phyloP scores from a whole-genome alignment of 768 basidiomycete genomes.

The Lactarius pseudohatsudake region DNA sequence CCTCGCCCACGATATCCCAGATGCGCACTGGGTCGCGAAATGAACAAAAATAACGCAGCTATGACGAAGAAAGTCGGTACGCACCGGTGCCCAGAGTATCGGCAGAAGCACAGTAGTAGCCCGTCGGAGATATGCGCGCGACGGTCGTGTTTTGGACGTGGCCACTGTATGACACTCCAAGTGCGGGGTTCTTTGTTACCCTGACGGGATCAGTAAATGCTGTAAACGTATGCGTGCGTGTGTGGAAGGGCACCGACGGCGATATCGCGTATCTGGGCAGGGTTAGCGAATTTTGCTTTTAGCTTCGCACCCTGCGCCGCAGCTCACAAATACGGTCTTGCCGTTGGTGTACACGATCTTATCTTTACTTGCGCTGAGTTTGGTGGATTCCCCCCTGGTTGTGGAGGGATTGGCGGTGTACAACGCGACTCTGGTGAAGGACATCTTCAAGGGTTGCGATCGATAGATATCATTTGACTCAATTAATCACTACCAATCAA shows the following conservation, averaged over 20 bases:
- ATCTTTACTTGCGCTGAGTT: constrained; percentile 69
- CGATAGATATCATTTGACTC: constrained; percentile 24
- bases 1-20: constrained; percentile 91
- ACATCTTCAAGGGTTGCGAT: constrained; percentile 40
- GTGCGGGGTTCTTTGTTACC: constrained; percentile 56
- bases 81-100: constrained; percentile 79
- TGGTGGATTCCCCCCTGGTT: constrained; percentile 65
- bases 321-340: constrained; percentile 76
- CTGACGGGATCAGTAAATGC: constrained; percentile 21
- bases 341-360: constrained; percentile 88
- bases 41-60: constrained; percentile 3
- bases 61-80: constrained; percentile 24
- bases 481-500: not conserved
- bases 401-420: constrained; percentile 74
- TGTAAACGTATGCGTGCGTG: not conserved
- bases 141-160: constrained; percentile 86
- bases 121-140: constrained; percentile 88
- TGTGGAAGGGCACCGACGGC: constrained; percentile 23
- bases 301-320: too few species aligned
- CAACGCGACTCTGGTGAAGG: constrained; percentile 48
- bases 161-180: constrained; percentile 67
- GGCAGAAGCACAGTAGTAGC: constrained; percentile 93
- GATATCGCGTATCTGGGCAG: constrained; percentile 27
- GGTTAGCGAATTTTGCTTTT: not conserved
- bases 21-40: constrained; percentile 59